Conservation (phyloP, 2,329 filamentous ascomycete species). For the Fusarium sp. region DNA sequence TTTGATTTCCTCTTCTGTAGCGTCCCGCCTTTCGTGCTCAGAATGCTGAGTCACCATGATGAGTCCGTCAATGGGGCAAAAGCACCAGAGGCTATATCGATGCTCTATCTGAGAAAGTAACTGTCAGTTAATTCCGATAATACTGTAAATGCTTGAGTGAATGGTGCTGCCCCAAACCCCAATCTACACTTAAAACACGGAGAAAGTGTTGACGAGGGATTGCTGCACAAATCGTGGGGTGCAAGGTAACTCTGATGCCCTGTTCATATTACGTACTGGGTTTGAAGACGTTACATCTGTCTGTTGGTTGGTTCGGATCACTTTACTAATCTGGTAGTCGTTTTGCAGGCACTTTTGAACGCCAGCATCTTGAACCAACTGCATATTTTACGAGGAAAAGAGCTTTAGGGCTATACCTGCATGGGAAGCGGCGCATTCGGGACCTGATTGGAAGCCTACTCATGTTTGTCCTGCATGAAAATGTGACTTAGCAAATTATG, state of each 20-base stretch:
- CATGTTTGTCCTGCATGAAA: fast-evolving
- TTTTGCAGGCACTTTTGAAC: neutral
- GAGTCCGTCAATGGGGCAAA: fast-evolving
- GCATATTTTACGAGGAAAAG: neutral
- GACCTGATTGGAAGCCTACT: neutral
- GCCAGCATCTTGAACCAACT: fast-evolving
- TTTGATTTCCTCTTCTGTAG: neutral
- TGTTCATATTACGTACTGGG: neutral
- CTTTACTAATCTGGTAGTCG: neutral
- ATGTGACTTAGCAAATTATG: neutral
- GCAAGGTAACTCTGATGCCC: neutral
- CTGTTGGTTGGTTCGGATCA: neutral
- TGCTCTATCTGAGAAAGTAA: too few species aligned
- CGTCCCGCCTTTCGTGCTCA: neutral
- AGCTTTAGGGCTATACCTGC: neutral
- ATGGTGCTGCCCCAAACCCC: neutral
- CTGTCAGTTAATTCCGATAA: neutral
- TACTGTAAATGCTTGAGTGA: neutral
- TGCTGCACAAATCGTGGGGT: neutral
- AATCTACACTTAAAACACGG: neutral
- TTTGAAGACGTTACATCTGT: neutral
- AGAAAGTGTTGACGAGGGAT: neutral
- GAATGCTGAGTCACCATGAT: neutral
- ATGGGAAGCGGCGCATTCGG: neutral
- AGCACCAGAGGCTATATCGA: neutral